Evolutionary conservation across 2,329 filamentous ascomycete genomes (phyloP), one percentile per base, ranked within the genome.

Genomic region (Fusarium sp.): DNA sequence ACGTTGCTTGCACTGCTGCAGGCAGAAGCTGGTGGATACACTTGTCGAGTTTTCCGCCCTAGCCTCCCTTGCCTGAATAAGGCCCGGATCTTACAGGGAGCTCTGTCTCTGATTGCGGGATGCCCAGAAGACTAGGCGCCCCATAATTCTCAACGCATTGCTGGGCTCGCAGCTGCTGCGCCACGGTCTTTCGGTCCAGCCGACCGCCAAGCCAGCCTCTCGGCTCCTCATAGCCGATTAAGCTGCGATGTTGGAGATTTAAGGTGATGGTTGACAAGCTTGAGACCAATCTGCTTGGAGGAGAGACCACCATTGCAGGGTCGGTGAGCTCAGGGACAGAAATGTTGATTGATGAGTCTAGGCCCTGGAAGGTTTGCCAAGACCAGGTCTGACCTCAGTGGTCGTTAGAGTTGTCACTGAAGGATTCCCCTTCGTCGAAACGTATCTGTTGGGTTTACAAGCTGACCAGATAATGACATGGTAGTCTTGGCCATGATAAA

Each of bases 181-280:
- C 75, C 75, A 75, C 73, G 78, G 70, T 40, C 70, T 75, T 37
- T 77, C 70, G 73, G 75, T 66, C 69, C 67, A 75, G 60, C 75
- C 73, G 75, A 77, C 62, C 75, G 75, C 75, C 75, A 77, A 77
- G 75, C 67, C 72, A 76, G 74, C 70, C 73, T 76, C 75, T 77
- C 75, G 75, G 75, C 75, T 77, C 65, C 64, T 76, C 74, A 72
- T 77, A 76, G 73, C 75, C 75, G 75, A 73, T 64, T 59, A 53
- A 74, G 65, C 54, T 71, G 63, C 67, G 67, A 76, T 71, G 63
- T 70, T 55, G 64, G 70, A 57, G 64, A 64, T 71, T 69, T 53
- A 70, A 60, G 56, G 49, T 67, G 67, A 70, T 74, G 53, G 37
- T 69, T 71, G 50, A 71, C 53, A 38, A 56, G 58, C 42, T 64